Evolutionary conservation across 176 grass and related monocot genomes (phyloP).

Genomic region (Pontederia paniculata): DNA sequence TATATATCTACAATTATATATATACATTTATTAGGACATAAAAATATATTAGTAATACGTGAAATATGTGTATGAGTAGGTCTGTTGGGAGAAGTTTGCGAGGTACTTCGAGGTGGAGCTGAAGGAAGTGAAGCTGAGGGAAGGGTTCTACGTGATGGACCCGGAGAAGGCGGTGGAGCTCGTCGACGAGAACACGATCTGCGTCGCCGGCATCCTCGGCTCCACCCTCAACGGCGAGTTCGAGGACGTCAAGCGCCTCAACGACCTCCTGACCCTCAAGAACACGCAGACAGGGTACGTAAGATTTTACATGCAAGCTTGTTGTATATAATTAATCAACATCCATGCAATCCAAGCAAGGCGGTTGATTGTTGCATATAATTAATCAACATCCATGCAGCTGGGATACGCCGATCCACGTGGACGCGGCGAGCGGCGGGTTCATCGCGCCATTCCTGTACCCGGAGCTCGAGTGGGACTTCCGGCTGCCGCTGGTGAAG

Average conservation of each 20-base stretch:
- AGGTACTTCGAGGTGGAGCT: slow-evolving; percentile 96
- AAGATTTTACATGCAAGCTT: no score
- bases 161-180: slow-evolving; percentile 78
- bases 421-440: slow-evolving; percentile 94
- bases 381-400: no score
- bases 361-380: no score
- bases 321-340: no score
- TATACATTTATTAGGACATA: no score
- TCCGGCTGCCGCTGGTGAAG: slow-evolving; percentile 73
- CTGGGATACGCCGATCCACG: slow-evolving; percentile 75
- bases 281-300: slow-evolving; percentile 61
- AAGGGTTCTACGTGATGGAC: slow-evolving; percentile 97
- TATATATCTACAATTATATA: no score
- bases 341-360: no score
- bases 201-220: slow-evolving; percentile 83
- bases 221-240: slow-evolving; percentile 98
- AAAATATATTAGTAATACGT: no score
- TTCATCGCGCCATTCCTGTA: slow-evolving; percentile 98
- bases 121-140: slow-evolving; percentile 81
- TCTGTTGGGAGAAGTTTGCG: slow-evolving; percentile 98
- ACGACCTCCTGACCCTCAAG: slow-evolving; percentile 55
- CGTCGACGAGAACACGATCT: slow-evolving; percentile 99
- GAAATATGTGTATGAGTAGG: no score
- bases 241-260: slow-evolving; percentile 89
- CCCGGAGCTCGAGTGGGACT: slow-evolving; percentile 94